A percentile compares a stretch with the other conserved stretches of the same genome.
phyloP scores from a whole-genome alignment of 139 green algal species.

The Chlamydomonas applanata region DNA sequence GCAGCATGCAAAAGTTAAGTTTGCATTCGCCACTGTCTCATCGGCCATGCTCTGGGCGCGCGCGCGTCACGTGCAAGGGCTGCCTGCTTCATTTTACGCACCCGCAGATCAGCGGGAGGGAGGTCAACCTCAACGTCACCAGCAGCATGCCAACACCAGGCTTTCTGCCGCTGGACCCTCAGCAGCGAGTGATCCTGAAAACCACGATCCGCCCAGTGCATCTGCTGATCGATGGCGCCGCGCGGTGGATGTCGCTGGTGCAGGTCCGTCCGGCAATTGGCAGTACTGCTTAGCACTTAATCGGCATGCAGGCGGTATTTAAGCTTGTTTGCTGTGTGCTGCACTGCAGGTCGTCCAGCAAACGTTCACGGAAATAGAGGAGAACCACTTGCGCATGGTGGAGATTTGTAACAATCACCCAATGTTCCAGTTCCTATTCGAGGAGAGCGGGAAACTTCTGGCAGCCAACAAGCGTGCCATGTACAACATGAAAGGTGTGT shows the following conservation, averaged over 20 bases:
- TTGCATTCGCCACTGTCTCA: too few relatives aligned
- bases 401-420: conserved; percentile 62
- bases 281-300: neutral
- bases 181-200: conserved; percentile 23
- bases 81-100: neutral
- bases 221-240: neutral
- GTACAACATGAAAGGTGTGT: conserved; percentile 50
- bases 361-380: conserved; percentile 8
- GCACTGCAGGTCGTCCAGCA: conserved; percentile 23
- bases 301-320: neutral
- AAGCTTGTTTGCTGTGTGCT: conserved; percentile 4
- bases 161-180: conserved; percentile 16
- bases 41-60: too few relatives aligned
- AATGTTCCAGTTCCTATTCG: conserved; percentile 72
- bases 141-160: conserved; percentile 22
- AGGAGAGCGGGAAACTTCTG: conserved; percentile 52
- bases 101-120: conserved; percentile 28
- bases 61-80: too few relatives aligned
- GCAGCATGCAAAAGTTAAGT: neutral
- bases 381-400: conserved; percentile 44
- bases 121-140: conserved; percentile 21
- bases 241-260: conserved; percentile 22
- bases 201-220: conserved; percentile 21
- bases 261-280: conserved; percentile 6
- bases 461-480: conserved; percentile 53